Evolutionary conservation across 306 rosid genomes (phyloP), one percentile per base, ranked within the genome.

Genomic region (Boehmeria nivea): DNA sequence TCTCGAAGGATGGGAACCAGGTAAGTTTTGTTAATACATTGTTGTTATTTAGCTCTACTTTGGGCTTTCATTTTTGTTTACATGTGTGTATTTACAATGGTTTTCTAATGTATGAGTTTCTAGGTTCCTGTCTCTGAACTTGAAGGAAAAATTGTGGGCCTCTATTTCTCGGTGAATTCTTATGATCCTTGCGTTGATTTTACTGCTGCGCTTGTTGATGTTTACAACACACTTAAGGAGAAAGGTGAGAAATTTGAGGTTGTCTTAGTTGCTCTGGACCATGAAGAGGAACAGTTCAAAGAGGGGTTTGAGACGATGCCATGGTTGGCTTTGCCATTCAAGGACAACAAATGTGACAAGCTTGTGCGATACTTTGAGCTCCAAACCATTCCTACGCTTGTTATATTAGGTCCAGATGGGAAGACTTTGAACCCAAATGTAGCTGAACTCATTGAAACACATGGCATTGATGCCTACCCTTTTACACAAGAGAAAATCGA

Each of bases 231-330:
- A 31, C 58, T 80, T 24, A 72, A 69, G 70, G 77, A 45, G 60
- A 76, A 60, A 40, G 85, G 85, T 19, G 74, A 69, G 60, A 63
- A 21, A n/a, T 80, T 80, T 72, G 85, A 80, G 73, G 37, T 80
- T 50, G 79, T 80, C 58, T 60, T 72, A 44, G 59, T 80, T 58
- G 19, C 85, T 46, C 48, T 80, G 3, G 77, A 76, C 65, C 0
- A 7, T 34, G 72, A 72, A 52, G 77, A 80, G 7, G 76, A 69
- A 19, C 20, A 61, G 1, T 76, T 34, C 44, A 62, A 80, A 49
- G 9, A 65, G 58, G 76, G 44, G 6, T 25, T 65, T 6, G 54
- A 61, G 34, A 39, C 60, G 12, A 65, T 59, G 48, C 81, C 85
- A 8, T 80, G 85, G 79, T 58, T 72, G 54, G 58, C 85, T 6